These are phyloP conservation scores for Pseudopithomyces maydicus DNA, from an alignment of 2,329 filamentous ascomycete genomes.

Conservation along the genomic window DNA sequence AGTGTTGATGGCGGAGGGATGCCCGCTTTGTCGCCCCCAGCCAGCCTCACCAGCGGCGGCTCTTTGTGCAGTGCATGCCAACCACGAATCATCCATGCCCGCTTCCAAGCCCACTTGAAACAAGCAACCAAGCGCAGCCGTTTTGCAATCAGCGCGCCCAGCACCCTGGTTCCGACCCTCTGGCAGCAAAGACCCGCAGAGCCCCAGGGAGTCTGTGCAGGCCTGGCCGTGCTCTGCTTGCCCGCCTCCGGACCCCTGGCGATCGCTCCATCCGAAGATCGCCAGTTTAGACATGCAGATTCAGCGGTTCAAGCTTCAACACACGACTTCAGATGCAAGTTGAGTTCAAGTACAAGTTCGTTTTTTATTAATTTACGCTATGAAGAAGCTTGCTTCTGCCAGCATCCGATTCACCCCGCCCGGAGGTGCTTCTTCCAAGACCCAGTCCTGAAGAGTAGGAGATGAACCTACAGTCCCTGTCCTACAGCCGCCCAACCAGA, in stretches of 20 bases:
- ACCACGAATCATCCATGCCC: background rate
- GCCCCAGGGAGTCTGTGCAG: slow-evolving; percentile 14
- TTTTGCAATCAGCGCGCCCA: slow-evolving; percentile 7
- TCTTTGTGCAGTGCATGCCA: background rate
- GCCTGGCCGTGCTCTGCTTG: too few species aligned
- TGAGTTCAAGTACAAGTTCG: slow-evolving; percentile 22
- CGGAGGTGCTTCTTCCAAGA: slow-evolving; percentile 46
- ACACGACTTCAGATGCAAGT: too few species aligned
- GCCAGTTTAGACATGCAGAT: too few species aligned
- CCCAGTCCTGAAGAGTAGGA: slow-evolving; percentile 58
- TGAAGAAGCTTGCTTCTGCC: slow-evolving; percentile 51
- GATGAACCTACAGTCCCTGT: slow-evolving; percentile 57
- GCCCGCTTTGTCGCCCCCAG: slow-evolving; percentile 2
- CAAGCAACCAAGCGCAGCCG: slow-evolving; percentile 5
- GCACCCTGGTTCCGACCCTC: background rate
- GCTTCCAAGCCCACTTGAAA: slow-evolving; percentile 8
- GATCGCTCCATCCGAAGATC: too few species aligned
- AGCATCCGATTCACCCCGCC: slow-evolving; percentile 58
- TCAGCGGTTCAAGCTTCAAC: too few species aligned
- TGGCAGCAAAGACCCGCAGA: slow-evolving; percentile 17
- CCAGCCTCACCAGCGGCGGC: slow-evolving; percentile 1
- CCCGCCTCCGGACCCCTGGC: too few species aligned
- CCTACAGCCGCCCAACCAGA: slow-evolving; percentile 15
- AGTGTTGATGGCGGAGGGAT: slow-evolving; percentile 6
- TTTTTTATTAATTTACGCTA: slow-evolving; percentile 46